Evolutionary conservation across 257 asterid genomes (phyloP), one percentile per base, ranked within the genome.

Genomic region (Galeopsis tetrahit): DNA sequence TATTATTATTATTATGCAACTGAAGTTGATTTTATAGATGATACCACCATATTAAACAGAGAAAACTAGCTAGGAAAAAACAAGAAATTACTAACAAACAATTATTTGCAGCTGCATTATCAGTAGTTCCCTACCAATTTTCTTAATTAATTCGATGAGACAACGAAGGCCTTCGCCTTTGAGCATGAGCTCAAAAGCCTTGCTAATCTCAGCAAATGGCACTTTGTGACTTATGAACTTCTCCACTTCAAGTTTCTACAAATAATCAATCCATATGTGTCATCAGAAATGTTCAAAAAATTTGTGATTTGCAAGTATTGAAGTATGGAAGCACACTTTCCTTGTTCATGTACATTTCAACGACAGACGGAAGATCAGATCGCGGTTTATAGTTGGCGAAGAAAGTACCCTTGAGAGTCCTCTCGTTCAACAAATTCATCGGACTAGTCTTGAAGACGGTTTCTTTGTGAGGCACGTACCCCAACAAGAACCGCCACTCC

Each of bases 401-500:
- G 86, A 91, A 91, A 5, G 94, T 87, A 0, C 92, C 97, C 82
- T 87, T 91, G 10, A 88, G 85, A 35, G 90, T 85, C 81, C 91
- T 87, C 81, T 85, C 94, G 5, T 87, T 87, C 83, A 91, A 51
- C 14, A 91, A 13, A 17, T 91, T 89, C 69, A 83, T 68, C 1
- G 96, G 94, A 36, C 77, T 88, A 49, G 94, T 87, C 80, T 85
- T 82, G 80, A 91, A 89, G 1, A 7, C 87, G 0, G 85, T 84
- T 3, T 85, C 93, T 48, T 88, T 88, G 33, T 86, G 88, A 48
- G 95, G 93, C 39, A 21, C 1, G 28, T 1, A 90, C 91, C 0
- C 95, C 96, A 0, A 86, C 95, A 2, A 90, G 89, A 35, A 90
- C 95, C 34, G 95, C 96, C 57, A 90, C 97, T 1, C 96, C 96